Conservation (phyloP, 352 stramenopile species). For the Pythium phragmiticola region DNA sequence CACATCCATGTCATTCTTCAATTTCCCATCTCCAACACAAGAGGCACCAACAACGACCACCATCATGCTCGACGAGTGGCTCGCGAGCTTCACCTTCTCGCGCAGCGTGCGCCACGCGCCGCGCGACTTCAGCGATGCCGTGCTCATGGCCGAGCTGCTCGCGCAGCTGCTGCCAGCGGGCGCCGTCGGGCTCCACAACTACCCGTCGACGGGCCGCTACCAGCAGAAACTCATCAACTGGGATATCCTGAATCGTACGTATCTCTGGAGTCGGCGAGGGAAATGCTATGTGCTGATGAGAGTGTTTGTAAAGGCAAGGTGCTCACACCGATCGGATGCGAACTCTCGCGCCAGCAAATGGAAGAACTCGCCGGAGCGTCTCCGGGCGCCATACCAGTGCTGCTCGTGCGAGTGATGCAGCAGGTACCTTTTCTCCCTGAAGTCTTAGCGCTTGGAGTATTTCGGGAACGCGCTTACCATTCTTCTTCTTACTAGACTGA, state of each 20-base stretch:
- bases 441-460: not conserved
- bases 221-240: slow-evolving; percentile 59
- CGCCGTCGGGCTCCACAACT: slow-evolving; percentile 49
- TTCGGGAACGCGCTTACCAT: not conserved
- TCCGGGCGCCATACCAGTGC: slow-evolving; percentile 38
- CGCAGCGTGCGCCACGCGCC: slow-evolving; percentile 35
- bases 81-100: slow-evolving; percentile 45
- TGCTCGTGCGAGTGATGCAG: slow-evolving; percentile 46
- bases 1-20: slow-evolving; percentile 5
- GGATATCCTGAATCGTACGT: slow-evolving; percentile 54
- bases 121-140: slow-evolving; percentile 55
- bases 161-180: slow-evolving; percentile 45
- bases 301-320: slow-evolving; percentile 38
- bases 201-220: slow-evolving; percentile 36
- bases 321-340: slow-evolving; percentile 43
- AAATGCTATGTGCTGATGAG: not conserved
- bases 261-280: not conserved
- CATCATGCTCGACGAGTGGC: slow-evolving; percentile 40
- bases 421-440: slow-evolving; percentile 23
- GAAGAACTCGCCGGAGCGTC: slow-evolving; percentile 43
- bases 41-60: not conserved
- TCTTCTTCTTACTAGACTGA: not conserved
- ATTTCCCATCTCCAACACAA: not conserved
- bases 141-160: slow-evolving; percentile 50
- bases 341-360: slow-evolving; percentile 42